Percentiles rank a stretch among this genome's conserved stretches.
Evolutionary conservation across 2,329 filamentous ascomycete genomes (phyloP).

Genomic region (Akanthomyces dipterigenus): DNA sequence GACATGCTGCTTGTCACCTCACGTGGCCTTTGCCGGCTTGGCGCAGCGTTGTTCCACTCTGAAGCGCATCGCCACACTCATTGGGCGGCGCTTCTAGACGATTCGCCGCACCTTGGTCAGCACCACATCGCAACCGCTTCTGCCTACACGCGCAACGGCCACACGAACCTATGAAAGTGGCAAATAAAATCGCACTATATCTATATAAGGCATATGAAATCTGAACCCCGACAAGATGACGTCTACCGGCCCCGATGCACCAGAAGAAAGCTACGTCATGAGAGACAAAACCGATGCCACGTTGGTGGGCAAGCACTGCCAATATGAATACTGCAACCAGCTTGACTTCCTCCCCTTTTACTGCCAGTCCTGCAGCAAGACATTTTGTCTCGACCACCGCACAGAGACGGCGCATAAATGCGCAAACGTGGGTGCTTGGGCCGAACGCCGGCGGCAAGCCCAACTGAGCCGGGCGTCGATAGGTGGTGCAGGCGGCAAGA

Average conservation of each 20-base stretch:
- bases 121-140: slow-evolving; percentile 6
- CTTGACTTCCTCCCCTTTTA: slow-evolving; percentile 94
- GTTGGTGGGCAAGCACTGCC: slow-evolving; percentile 84
- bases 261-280: slow-evolving; percentile 63
- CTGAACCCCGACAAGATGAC: slow-evolving; percentile 38
- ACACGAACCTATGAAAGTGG: background rate
- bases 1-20: background rate
- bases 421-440: slow-evolving; percentile 54
- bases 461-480: slow-evolving; percentile 47
- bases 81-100: slow-evolving; percentile 12
- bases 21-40: background rate
- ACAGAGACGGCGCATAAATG: slow-evolving; percentile 75
- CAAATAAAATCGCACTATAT: background rate
- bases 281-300: slow-evolving; percentile 66
- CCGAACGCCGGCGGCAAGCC: slow-evolving; percentile 47
- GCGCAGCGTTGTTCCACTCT: slow-evolving; percentile 10
- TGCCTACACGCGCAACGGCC: slow-evolving; percentile 5
- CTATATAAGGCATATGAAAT: background rate
- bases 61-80: background rate
- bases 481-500: slow-evolving; percentile 40
- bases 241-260: slow-evolving; percentile 34
- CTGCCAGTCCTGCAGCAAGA: slow-evolving; percentile 80
- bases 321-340: slow-evolving; percentile 84
- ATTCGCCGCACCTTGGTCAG: slow-evolving; percentile 11
- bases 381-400: slow-evolving; percentile 91